phyloP scores from a whole-genome alignment of 129 eudicot species.

The Flaveria brownii region DNA sequence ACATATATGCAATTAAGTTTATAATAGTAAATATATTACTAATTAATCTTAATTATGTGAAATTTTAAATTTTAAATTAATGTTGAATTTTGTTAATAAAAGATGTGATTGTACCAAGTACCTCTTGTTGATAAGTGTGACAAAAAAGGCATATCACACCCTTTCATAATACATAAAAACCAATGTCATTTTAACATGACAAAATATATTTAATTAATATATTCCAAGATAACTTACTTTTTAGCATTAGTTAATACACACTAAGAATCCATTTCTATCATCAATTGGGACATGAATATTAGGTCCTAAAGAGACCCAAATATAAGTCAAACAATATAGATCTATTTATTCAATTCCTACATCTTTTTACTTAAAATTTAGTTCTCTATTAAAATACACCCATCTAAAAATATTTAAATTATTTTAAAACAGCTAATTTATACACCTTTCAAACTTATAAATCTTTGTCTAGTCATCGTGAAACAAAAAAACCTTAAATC shows the following conservation, averaged over 20 bases:
- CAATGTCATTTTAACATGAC: not conserved
- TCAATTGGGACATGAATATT: constrained; percentile 12
- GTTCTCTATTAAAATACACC: too few relatives aligned
- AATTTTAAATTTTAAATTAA: not conserved
- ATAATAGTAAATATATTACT: not conserved
- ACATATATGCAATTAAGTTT: not conserved
- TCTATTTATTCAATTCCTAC: too few relatives aligned
- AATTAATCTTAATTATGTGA: not conserved
- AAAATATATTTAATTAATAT: constrained; percentile 7
- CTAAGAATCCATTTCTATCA: constrained; percentile 24
- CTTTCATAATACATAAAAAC: not conserved
- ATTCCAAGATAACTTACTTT: constrained; percentile 12
- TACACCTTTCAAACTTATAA: too few relatives aligned
- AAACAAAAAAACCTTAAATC: too few relatives aligned
- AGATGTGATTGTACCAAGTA: not conserved
- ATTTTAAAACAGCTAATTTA: too few relatives aligned
- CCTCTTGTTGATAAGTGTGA: constrained; percentile 20
- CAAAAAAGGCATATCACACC: constrained; percentile 24
- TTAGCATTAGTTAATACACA: constrained; percentile 3
- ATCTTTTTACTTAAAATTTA: too few relatives aligned
- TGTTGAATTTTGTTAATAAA: not conserved
- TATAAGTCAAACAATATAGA: constrained; percentile 27
- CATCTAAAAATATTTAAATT: too few relatives aligned
- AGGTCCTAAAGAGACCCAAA: constrained; percentile 4
- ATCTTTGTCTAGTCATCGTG: too few relatives aligned